Percentiles rank a stretch among this genome's conserved stretches.
phyloP scores from a whole-genome alignment of 1,139 yeast species.

The Protomyces inouyei region DNA sequence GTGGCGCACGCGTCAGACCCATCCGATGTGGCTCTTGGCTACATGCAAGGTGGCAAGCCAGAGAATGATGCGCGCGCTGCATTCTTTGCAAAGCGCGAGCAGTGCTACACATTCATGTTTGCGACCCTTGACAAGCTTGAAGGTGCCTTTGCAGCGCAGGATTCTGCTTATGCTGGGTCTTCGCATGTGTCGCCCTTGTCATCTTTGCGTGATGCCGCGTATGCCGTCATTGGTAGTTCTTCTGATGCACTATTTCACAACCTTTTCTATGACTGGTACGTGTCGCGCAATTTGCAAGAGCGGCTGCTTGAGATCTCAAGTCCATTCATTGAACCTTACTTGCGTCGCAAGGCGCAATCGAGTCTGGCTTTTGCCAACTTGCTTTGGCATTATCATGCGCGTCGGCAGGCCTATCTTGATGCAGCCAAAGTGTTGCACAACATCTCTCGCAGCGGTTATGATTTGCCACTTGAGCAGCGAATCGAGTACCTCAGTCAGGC shows the following conservation, averaged over 20 bases:
- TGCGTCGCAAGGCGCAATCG: conserved; percentile 64
- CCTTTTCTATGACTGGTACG: conserved; percentile 89
- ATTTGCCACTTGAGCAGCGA: conserved; percentile 61
- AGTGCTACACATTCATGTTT: conserved; percentile 69
- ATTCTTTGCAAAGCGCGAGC: conserved; percentile 48
- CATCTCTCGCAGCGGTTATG: conserved; percentile 68
- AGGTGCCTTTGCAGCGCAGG: conserved; percentile 48
- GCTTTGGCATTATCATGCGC: conserved; percentile 85
- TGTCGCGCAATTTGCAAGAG: conserved; percentile 69
- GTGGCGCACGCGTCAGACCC: conserved; percentile 67
- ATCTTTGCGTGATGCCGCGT: conserved; percentile 65
- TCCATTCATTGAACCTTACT: conserved; percentile 69
- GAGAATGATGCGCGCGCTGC: conserved; percentile 47
- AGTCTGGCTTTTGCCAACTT: conserved; percentile 72
- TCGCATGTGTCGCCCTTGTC: conserved; percentile 41
- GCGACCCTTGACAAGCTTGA: conserved; percentile 69
- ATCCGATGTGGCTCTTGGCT: conserved; percentile 54
- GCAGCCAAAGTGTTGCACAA: conserved; percentile 79
- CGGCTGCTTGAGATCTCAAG: conserved; percentile 68
- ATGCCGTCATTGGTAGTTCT: conserved; percentile 66
- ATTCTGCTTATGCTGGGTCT: conserved; percentile 29
- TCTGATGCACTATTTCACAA: conserved; percentile 81
- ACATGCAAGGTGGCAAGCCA: conserved; percentile 49
- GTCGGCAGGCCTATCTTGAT: conserved; percentile 67
- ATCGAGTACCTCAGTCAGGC: conserved; percentile 89